These are phyloP conservation scores for Acanthamoeba culbertsoni DNA, from an alignment of 208 protist species.

Conservation along the genomic window DNA sequence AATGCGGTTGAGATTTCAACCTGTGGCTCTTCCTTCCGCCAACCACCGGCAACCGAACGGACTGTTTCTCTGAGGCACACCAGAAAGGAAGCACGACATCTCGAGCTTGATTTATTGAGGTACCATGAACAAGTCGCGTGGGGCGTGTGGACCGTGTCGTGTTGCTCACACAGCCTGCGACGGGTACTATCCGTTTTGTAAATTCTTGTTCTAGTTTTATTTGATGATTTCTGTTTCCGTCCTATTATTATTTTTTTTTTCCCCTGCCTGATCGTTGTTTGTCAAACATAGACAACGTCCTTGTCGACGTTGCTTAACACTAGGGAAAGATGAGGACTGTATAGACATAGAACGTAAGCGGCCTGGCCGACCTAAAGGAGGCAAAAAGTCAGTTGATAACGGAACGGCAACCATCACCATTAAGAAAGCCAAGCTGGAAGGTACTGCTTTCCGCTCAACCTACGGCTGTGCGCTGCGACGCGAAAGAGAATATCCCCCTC, in stretches of 20 bases:
- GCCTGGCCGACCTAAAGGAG: not conserved
- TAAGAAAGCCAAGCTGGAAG: not conserved
- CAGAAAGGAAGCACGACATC: not conserved
- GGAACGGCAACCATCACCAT: not conserved
- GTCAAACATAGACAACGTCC: not conserved
- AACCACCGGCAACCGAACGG: no score
- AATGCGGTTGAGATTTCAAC: no score
- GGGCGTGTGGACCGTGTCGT: not conserved
- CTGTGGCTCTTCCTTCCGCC: no score
- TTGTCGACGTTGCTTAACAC: not conserved
- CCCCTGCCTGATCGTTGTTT: not conserved
- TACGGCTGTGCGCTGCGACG: no score
- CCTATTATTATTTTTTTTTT: not conserved
- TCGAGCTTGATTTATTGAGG: not conserved
- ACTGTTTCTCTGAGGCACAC: not conserved
- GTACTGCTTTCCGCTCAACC: not conserved
- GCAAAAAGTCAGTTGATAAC: not conserved
- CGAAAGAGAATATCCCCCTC: no score
- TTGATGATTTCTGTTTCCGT: not conserved
- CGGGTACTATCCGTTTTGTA: not conserved
- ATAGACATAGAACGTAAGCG: slow-evolving; percentile 19
- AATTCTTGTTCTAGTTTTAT: not conserved
- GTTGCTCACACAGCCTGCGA: not conserved
- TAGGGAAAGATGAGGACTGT: not conserved
- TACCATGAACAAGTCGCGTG: not conserved